Conservation (phyloP, 2,329 filamentous ascomycete species). For the Aspergillus tamarii region DNA sequence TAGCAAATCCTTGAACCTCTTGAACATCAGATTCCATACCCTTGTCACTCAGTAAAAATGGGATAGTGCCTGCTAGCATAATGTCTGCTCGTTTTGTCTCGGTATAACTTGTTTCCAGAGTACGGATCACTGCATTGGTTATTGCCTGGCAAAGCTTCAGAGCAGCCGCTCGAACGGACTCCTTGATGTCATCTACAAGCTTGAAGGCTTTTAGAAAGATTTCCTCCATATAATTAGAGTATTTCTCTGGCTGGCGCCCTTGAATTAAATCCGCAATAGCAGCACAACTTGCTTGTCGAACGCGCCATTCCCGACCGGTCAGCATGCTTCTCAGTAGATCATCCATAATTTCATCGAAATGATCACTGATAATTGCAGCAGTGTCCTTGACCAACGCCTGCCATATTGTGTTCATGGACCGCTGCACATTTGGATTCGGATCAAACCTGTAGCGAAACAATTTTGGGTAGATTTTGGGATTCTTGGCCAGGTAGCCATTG, state of each 20-base stretch:
- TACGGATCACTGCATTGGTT: slow-evolving; percentile 81
- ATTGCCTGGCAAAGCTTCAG: slow-evolving; percentile 80
- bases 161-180: slow-evolving; percentile 80
- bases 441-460: slow-evolving; percentile 94
- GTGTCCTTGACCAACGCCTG: slow-evolving; percentile 91
- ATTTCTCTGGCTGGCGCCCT: slow-evolving; percentile 73
- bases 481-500: slow-evolving; percentile 70
- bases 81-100: slow-evolving; percentile 67
- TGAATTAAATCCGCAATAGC: slow-evolving; percentile 87
- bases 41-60: slow-evolving; percentile 85
- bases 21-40: slow-evolving; percentile 86
- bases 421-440: slow-evolving; percentile 87
- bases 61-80: slow-evolving; percentile 84
- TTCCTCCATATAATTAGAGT: slow-evolving; percentile 79
- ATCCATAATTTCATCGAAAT: slow-evolving; percentile 87
- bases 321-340: slow-evolving; percentile 85
- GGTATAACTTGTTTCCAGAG: slow-evolving; percentile 75
- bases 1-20: slow-evolving; percentile 83
- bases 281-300: slow-evolving; percentile 87
- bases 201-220: slow-evolving; percentile 88
- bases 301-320: slow-evolving; percentile 83
- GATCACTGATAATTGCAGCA: slow-evolving; percentile 70
- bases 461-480: slow-evolving; percentile 94
- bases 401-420: slow-evolving; percentile 98
- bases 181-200: slow-evolving; percentile 95